phyloP scores from a whole-genome alignment of 2,329 filamentous ascomycete genomes.

The Cladosporium cucumerinum region DNA sequence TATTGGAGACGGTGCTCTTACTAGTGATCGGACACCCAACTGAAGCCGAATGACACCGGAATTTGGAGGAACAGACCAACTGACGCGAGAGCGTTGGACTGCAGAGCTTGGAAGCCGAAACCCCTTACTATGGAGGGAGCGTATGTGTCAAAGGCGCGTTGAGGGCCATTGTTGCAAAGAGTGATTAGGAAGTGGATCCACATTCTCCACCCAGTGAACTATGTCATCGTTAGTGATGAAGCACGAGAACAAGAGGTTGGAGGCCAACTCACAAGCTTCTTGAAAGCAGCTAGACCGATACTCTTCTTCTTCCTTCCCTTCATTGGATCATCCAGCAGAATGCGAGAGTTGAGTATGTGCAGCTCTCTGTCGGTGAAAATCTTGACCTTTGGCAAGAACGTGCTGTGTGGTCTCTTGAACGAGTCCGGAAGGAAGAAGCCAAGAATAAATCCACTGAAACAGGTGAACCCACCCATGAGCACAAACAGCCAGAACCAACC shows the following conservation, averaged over 20 bases:
- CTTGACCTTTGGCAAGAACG: constrained; percentile 26
- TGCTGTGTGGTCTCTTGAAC: constrained; percentile 30
- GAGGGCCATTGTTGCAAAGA: constrained; percentile 32
- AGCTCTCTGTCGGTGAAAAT: constrained; percentile 32
- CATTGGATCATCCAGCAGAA: constrained; percentile 33
- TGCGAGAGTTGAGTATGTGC: constrained; percentile 30
- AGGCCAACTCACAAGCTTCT: constrained; percentile 24
- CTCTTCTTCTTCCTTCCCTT: constrained; percentile 30
- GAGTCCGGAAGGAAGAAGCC: constrained; percentile 33
- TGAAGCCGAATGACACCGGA: constrained; percentile 52
- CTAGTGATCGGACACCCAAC: constrained; percentile 53
- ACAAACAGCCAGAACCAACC: constrained; percentile 32
- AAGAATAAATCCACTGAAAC: constrained; percentile 34
- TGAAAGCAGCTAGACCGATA: constrained; percentile 32
- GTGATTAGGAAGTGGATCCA: constrained; percentile 36
- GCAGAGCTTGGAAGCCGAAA: constrained; percentile 26
- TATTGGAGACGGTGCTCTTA: constrained; percentile 31
- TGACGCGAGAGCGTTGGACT: constrained; percentile 33
- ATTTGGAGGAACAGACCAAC: constrained; percentile 40
- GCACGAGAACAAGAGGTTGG: not conserved
- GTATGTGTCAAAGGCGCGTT: constrained; percentile 33
- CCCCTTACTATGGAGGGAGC: constrained; percentile 32
- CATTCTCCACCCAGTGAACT: constrained; percentile 37
- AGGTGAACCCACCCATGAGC: constrained; percentile 35
- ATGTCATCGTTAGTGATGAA: constrained; percentile 27